Conservation (phyloP, 805 yeast species). For the Yarrowia porcina region DNA sequence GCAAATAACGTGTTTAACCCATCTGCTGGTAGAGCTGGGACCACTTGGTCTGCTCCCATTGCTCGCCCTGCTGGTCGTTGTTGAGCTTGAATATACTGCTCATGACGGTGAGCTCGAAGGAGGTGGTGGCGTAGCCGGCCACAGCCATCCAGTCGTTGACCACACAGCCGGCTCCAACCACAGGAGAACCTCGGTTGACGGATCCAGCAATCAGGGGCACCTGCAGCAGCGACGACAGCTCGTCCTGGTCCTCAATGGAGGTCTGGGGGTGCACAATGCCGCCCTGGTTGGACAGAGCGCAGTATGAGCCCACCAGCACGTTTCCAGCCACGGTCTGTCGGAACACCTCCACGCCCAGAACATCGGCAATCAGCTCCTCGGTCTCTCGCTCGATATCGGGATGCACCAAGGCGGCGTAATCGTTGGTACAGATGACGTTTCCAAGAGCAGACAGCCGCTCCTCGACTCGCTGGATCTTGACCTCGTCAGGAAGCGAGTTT, state of each 20-base stretch:
- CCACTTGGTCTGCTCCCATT: slow-evolving; percentile 25
- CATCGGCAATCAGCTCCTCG: slow-evolving; percentile 97
- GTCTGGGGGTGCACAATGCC: slow-evolving; percentile 98
- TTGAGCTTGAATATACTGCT: slow-evolving; percentile 77
- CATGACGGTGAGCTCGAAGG: slow-evolving; percentile 94
- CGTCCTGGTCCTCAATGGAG: slow-evolving; percentile 96
- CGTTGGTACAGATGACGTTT: slow-evolving; percentile 97
- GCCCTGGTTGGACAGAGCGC: slow-evolving; percentile 93
- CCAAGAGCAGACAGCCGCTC: slow-evolving; percentile 96
- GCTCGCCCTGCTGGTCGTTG: slow-evolving; percentile 36
- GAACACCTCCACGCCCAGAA: slow-evolving; percentile 96
- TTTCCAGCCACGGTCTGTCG: slow-evolving; percentile 98
- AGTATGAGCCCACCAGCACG: slow-evolving; percentile 94
- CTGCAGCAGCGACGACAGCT: slow-evolving; percentile 88
- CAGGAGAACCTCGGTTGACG: slow-evolving; percentile 94
- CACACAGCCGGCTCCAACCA: slow-evolving; percentile 98
- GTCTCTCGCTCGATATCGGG: slow-evolving; percentile 99
- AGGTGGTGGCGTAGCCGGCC: slow-evolving; percentile 95
- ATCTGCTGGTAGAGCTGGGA: slow-evolving; percentile 26
- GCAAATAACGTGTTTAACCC: not conserved
- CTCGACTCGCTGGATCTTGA: slow-evolving; percentile 95
- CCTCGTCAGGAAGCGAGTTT: slow-evolving; percentile 92
- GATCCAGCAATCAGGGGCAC: slow-evolving; percentile 99
- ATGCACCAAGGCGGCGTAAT: slow-evolving; percentile 97
- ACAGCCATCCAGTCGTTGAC: slow-evolving; percentile 98